Base-by-base conservation (phyloP, 768 basidiomycete genomes). In the Boletus rex-veris region DNA sequence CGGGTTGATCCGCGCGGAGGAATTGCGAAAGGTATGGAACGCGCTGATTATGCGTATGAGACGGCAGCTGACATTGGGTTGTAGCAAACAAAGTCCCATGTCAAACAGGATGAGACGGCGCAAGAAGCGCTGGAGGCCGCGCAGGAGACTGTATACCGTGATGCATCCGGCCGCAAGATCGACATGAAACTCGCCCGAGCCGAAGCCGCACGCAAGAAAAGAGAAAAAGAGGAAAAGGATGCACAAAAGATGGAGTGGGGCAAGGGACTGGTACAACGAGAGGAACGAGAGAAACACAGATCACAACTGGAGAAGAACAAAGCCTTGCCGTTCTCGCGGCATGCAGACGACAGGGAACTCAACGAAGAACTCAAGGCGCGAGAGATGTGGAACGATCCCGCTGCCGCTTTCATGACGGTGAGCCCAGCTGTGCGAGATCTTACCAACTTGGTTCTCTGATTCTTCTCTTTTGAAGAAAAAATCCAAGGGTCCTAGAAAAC, bases 161-260 rank as follows among this genome's bases (percentile, higher is more conserved):
- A 98, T 69, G 76, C 86, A 15, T 79, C 81, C 16, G 97, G 97
- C 35, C 81, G 86, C 65, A 89, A 88, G 75, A 89, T 98, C 47
- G 94, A 98, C 62, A 82, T 89, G 48, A 92, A 90, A 66, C 81
- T 87, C 2, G 88, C 86, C 28, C 81, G 80, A 52, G 95, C 91
- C 14, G 94, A 95, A 64, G 91, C 92, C 30, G 88, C 88, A 40
- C 76, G 85, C 59, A 68, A 80, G 70, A 92, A 93, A 64, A 79
- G 91, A 19, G 87, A 92, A 66, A 76, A 78, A 53, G 86, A 94
- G 67, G 90, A 97, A 73, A 84, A 82, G 65, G 92, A 96, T 65
- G 88, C 88, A 46, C 75, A 81, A 67, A 95, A 92, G 75, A 93
- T 96, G 91, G 91, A 96, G 68, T 98, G 97, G 97, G 93, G 92